Base-by-base conservation (phyloP, 352 stramenopile species). In the Pythium insidiosum region DNA sequence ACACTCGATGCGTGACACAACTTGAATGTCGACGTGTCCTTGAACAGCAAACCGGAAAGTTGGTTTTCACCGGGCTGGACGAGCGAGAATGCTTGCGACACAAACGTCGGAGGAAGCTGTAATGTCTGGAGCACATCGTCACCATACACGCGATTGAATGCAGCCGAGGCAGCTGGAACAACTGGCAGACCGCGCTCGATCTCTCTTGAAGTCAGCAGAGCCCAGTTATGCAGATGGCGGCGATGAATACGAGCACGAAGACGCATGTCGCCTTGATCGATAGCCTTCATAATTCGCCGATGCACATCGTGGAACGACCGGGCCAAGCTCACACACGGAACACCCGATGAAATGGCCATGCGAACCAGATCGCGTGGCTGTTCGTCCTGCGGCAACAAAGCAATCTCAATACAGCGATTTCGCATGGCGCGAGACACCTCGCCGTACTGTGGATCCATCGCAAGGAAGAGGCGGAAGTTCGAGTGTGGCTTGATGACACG, bases 361-460 rank as follows among this genome's bases (percentile, higher is more conserved):
- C 71, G 73, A 6, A 87, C 63, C n/a, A 88, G 48, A 44, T 91
- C 81, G 2, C 87, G 47, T 28, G 70, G 60, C 46, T 74, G 58
- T 22, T 68, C 58, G 6, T 87, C 73, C 1, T 73, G 50, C 1
- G 65, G 50, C 4, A 64, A 26, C 22, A 64, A 25, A 1, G 73
- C 92, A 30, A 99, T 86, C 68, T 99, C 97, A 19, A 99, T 84
- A 68, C 97, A 99, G 23, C 97, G 89, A 66, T 99, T 99, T 46
- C 97, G 76, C 97, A 99, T 99, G 10, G 97, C 97, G 40, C 97
- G 90, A 16, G 94, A 99, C 11, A 99, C 86, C 78, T 99, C 97
- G 21, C 88, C 86, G 41, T 83, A 96, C 35, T 90, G 76, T 10
- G 96, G 59, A 64, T 99, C 95, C 85, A 99, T 98, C 9, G 94